phyloP scores from a whole-genome alignment of 31 red algal species.

The Bonnemaisonia californica region DNA sequence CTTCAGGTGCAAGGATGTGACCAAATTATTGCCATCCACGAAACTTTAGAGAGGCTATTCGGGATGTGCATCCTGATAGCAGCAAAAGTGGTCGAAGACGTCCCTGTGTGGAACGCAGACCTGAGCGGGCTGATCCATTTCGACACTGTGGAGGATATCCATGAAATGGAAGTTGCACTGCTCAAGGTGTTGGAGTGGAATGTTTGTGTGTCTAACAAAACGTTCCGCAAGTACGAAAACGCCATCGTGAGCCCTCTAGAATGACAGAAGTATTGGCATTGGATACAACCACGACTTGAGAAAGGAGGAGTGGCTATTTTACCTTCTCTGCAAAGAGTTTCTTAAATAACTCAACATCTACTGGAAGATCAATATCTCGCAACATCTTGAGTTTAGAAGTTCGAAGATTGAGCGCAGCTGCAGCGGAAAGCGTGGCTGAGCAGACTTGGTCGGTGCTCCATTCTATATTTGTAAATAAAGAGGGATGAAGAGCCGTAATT shows the following conservation, averaged over 20 bases:
- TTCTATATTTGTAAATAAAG: conserved; percentile 64
- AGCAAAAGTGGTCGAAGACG: neutral
- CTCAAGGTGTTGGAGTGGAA: neutral
- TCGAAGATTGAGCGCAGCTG: conserved; percentile 15
- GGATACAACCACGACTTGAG: neutral
- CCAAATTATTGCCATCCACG: neutral
- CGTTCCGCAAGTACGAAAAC: neutral
- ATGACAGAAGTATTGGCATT: neutral
- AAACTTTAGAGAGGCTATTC: neutral
- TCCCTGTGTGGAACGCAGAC: neutral
- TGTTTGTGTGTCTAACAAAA: neutral
- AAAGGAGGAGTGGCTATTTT: neutral
- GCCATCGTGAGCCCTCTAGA: neutral
- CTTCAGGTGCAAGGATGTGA: neutral
- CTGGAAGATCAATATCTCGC: conserved; percentile 76
- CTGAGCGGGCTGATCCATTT: neutral
- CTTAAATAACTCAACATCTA: conserved; percentile 55
- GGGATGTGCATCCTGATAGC: neutral
- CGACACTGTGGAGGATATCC: neutral
- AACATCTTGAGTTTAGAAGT: conserved; percentile 30
- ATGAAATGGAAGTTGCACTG: neutral
- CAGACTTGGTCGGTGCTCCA: conserved; percentile 68
- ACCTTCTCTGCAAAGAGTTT: neutral
- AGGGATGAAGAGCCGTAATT: conserved; percentile 27
- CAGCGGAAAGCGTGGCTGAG: conserved; percentile 11